phyloP scores from a whole-genome alignment of 83 land plant species.

The Larix sibirica region DNA sequence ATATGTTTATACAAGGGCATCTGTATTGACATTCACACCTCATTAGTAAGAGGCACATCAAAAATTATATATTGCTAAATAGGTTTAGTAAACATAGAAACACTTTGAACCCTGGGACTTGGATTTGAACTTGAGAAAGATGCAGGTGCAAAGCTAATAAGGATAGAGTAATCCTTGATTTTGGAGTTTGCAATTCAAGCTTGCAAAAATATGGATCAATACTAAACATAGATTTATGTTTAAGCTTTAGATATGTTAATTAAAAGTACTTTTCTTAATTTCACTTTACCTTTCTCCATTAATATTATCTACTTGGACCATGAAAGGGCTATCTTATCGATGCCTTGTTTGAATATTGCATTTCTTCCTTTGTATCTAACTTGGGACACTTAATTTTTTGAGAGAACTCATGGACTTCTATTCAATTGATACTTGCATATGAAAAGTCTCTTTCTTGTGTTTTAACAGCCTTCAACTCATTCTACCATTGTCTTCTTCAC shows the following conservation, averaged over 20 bases:
- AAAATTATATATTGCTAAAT: no score
- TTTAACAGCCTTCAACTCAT: neutral
- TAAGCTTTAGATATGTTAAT: neutral
- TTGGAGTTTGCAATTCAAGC: no score
- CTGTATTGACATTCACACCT: no score
- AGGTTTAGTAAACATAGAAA: no score
- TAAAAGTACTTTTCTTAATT: neutral
- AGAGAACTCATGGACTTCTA: slow-evolving; percentile 32
- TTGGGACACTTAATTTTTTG: slow-evolving; percentile 47
- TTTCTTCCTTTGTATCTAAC: neutral
- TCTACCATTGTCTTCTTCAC: neutral
- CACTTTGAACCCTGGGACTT: no score
- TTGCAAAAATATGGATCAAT: no score
- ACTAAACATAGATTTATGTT: no score
- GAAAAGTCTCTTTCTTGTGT: neutral
- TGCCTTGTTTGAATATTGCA: neutral
- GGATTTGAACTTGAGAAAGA: no score
- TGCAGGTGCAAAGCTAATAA: neutral
- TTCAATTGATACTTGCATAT: neutral
- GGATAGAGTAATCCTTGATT: neutral
- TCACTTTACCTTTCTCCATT: neutral
- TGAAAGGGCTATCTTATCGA: neutral
- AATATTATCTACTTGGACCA: neutral
- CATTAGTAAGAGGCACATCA: no score
- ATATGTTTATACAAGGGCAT: no score